Base-by-base conservation (phyloP, 2,329 filamentous ascomycete genomes). In the Trichophaea hybrida region DNA sequence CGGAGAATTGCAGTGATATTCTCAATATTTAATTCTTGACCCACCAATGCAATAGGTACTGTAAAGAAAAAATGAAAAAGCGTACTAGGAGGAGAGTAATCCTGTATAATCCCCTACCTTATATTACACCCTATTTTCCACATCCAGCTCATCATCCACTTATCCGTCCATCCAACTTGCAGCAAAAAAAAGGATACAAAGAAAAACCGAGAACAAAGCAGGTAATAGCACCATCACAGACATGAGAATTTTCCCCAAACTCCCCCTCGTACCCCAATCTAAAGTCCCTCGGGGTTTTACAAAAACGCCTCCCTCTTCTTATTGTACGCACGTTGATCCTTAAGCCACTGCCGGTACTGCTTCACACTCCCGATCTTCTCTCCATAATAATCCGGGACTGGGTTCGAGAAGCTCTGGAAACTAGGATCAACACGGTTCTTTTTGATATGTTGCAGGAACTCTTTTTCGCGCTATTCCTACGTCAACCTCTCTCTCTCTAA, bases 281-380 rank as follows among this genome's bases (percentile, higher is more conserved):
- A 12, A 3, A 43, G 15, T 43, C 3, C 38, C 12, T 10, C 38
- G 4, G 10, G 24, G 2, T 32, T 61, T 54, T 63, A 69, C 61
- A 68, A 60, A 51, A 69, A 69, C 59, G 61, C 68, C 55, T 68
- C 66, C 13, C 82, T 83, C 81, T 94, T 94, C 77, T 89, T 89
- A 76, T 94, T 95, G 75, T 95, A 98, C 7, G 90, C 91, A 64
- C 91, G 80, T 77, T 97, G 93, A 71, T 98, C 93, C 78, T 95
- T 97, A 69, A 98, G 75, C 93, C 93, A 98, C 72, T 88, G 84
- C 69, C 93, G 78, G 73, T 97, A 98, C 51, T 88, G 90, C 57
- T 83, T 79, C 24, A 97, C 88, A 69, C 89, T 95, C 55, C 86
- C 87, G 69, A 98, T 95, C 79, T 96, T 97, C 76, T 98, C 93